Evolutionary conservation across 83 land plant genomes (phyloP), one percentile per base, ranked within the genome.

Genomic region (Diphasiastrum complanatum): DNA sequence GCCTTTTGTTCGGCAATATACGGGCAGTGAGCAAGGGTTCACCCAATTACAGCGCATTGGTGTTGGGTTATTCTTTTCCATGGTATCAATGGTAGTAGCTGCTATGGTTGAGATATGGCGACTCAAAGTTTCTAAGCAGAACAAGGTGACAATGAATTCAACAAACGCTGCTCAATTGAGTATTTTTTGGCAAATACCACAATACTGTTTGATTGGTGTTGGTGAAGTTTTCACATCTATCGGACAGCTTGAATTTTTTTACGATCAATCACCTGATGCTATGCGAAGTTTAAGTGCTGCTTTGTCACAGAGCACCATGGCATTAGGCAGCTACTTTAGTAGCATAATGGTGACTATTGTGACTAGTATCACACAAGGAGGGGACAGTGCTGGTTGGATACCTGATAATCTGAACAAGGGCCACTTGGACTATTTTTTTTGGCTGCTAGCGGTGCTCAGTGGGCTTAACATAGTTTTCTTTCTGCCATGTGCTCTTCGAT

Each of bases 211-310:
- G 18, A 30, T 55, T 0, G 59, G 59, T 10, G 59, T 35, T 30
- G 20, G 35, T 11, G 59, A 55, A 30, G 59, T 55, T 12, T 55
- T 55, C 59, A 55, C 59, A 11, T 55, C 31, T 30, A 55, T 55
- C 19, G 59, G 59, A 8, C 27, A n/a, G n/a, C n/a, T n/a, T n/a
- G n/a, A n/a, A n/a, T n/a, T n/a, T n/a, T n/a, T n/a, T n/a, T n/a
- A n/a, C n/a, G n/a, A n/a, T n/a, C n/a, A n/a, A n/a, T n/a, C n/a
- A n/a, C n/a, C n/a, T n/a, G n/a, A n/a, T n/a, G n/a, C n/a, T n/a
- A n/a, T n/a, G n/a, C n/a, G n/a, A n/a, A n/a, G n/a, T n/a, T n/a
- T n/a, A n/a, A n/a, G 59, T 12, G 31, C 35, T 27, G 20, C 59
- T 0, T 30, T 55, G 0, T 27, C 20, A 11, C 19, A 27, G 19